Evolutionary conservation across 2,329 filamentous ascomycete genomes (phyloP), one percentile per base, ranked within the genome.

Genomic region (Lomentospora prolificans): DNA sequence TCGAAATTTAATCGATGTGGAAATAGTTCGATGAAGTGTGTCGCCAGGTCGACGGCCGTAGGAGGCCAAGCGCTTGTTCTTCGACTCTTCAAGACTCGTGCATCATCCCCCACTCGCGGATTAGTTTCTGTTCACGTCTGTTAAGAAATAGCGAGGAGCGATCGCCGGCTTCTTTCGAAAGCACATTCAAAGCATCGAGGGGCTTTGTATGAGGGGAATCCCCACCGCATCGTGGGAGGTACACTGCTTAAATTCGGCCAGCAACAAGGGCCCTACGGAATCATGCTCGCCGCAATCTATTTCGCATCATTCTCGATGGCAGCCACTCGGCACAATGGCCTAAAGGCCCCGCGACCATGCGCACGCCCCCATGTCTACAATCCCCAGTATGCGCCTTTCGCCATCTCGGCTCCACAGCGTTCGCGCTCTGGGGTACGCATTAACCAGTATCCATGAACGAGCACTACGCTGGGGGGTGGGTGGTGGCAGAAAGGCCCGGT

Each of bases 251-350:
- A 48, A 48, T 25, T 25, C 44, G 10, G 44, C 17, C 44, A 48
- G 44, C 10, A 48, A 19, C 6, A 10, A 48, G 44, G 19, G 17
- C 24, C 44, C 44, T 19, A 22, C 44, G 22, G 17, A 22, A 48
- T 25, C 17, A 48, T 48, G 36, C 19, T 39, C 28, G 22, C 19
- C 30, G 50, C 19, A 52, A 52, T 52, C 50, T 52, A 52, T 52
- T 39, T 22, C 17, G 50, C 27, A 52, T 39, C 30, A 14, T 3
- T 52, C 50, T 25, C 25, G 22, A 22, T 19, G 36, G 36, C 3
- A 48, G 17, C 30, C 44, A 48, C 12, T 48, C 17, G 17, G 41
- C n/a, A 33, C 4, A 27, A 24, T 39, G 14, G 27, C 17, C 27
- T 9, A n/a, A n/a, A 27, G 30, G 50, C 12, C 22, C 4, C 14